Evolutionary conservation across 2,329 filamentous ascomycete species (phyloP), one percentile per base, ranked within the genome.

Genomic region (Rasamsonia emersonii): DNA sequence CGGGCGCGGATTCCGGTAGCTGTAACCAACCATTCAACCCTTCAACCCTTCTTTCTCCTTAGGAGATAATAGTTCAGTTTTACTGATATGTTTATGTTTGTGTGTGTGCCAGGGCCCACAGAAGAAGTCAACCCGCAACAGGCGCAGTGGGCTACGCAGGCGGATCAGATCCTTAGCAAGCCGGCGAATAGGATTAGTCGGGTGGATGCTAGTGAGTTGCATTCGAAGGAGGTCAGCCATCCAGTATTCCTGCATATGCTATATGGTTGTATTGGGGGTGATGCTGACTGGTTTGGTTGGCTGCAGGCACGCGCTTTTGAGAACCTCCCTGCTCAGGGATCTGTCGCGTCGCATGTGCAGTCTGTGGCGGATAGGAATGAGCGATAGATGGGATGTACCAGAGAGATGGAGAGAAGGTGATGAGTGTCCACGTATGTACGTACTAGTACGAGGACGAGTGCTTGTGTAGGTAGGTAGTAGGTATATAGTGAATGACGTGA

Each of bases 311-410:
- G 17, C 15, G 38, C 40, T 3, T 43, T 41, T 31, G 39, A 34
- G n/a, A 32, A 14, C 9, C 17, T 43, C 7, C 40, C 40, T 5
- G 39, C 38, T 4, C 32, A 32, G n/a, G 40, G 40, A 18, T 43
- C 40, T 3, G 36, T 41, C 30, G 29, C 40, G n/a, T 41, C 38
- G n/a, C 36, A 41, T 35, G 32, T 43, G 10, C 35, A 37, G 27
- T 41, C 38, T 14, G 35, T 30, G 18, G 40, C 40, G 13, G 40
- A 39, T 14, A 41, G 26, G 23, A 43, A 43, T 40, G 17, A 35
- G 9, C n/a, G n/a, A n/a, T n/a, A n/a, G n/a, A n/a, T n/a, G n/a
- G n/a, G n/a, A n/a, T n/a, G n/a, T n/a, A n/a, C n/a, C n/a, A n/a
- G n/a, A n/a, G n/a, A n/a, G n/a, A n/a, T n/a, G n/a, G n/a, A n/a